Percentiles rank a stretch among this genome's conserved stretches.
Evolutionary conservation across 257 asterid species (phyloP).

Genomic region (Penstemon davidsonii): DNA sequence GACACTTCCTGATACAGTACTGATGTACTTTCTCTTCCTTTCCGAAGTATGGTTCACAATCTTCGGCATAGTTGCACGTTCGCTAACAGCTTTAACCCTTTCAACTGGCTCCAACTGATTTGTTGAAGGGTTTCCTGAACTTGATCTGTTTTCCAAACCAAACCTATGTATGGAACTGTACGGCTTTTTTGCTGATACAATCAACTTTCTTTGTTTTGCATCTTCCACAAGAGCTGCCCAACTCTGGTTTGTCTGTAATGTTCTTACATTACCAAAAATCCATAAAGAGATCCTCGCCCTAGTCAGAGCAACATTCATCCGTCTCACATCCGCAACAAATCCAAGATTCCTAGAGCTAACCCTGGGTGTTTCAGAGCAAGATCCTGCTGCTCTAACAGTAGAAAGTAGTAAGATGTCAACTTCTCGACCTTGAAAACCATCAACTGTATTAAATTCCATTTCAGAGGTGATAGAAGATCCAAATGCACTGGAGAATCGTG

Average conservation of each 20-base stretch:
- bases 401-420: conserved; percentile 89
- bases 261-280: conserved; percentile 85
- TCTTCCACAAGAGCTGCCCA: conserved; percentile 89
- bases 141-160: conserved; percentile 31
- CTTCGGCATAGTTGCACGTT: conserved; percentile 32
- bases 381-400: conserved; percentile 88
- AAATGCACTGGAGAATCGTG: conserved; percentile 80
- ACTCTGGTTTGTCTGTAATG: conserved; percentile 64
- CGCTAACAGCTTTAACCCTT: conserved; percentile 29
- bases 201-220: conserved; percentile 68
- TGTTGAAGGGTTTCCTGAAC: conserved; percentile 37
- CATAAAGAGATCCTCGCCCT: conserved; percentile 88
- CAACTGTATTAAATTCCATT: conserved; percentile 92
- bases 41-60: conserved; percentile 35
- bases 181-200: conserved; percentile 66
- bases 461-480: conserved; percentile 79
- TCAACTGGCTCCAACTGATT: conserved; percentile 40
- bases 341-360: conserved; percentile 62
- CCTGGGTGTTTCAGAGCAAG: conserved; percentile 41
- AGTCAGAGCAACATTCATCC: conserved; percentile 98
- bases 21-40: conserved; percentile 49
- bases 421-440: conserved; percentile 99
- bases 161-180: conserved; percentile 51
- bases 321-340: conserved; percentile 94
- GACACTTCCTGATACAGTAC: conserved; percentile 28